Evolutionary conservation across 768 basidiomycete genomes (phyloP).

Genomic region (Russula olivacea): DNA sequence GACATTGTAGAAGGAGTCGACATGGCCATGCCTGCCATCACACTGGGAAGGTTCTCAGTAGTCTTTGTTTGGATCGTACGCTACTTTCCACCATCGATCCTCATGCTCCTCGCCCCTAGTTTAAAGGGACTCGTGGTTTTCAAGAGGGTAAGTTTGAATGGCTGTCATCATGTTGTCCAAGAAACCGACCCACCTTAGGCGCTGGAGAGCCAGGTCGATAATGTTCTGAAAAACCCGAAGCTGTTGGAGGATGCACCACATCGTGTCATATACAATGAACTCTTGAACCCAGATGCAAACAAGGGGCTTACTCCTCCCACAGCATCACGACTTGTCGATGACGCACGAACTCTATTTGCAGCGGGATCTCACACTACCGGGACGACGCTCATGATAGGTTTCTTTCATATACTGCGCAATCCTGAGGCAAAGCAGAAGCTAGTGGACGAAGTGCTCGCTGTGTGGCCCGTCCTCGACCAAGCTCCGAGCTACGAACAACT

Average conservation of each 20-base stretch:
- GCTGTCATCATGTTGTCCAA: background rate
- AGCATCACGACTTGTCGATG: background rate
- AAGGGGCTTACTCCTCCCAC: background rate
- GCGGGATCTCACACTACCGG: constrained; percentile 14
- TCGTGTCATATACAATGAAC: constrained; percentile 16
- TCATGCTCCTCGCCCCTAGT: background rate
- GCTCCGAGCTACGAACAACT: constrained; percentile 10
- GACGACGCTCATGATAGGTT: constrained; percentile 9
- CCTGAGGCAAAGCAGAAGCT: constrained; percentile 5
- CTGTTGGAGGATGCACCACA: constrained; percentile 11
- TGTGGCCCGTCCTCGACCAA: constrained; percentile 8
- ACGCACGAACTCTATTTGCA: constrained; percentile 7
- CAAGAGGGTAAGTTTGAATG: background rate
- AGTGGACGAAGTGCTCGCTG: background rate
- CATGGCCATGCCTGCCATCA: constrained; percentile 28
- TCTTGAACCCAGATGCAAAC: background rate
- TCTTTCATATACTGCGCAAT: constrained; percentile 5
- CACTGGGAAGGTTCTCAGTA: background rate
- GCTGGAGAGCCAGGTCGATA: background rate
- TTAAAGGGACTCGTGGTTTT: background rate
- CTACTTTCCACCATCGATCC: background rate
- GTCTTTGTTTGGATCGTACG: background rate
- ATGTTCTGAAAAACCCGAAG: constrained; percentile 2
- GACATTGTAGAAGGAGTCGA: constrained; percentile 35
- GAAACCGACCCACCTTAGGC: background rate